Percentiles rank a stretch among this genome's conserved stretches.
These are phyloP conservation scores for Teunomyces kruisii DNA, from an alignment of 805 yeast genomes.

Conservation along the genomic window DNA sequence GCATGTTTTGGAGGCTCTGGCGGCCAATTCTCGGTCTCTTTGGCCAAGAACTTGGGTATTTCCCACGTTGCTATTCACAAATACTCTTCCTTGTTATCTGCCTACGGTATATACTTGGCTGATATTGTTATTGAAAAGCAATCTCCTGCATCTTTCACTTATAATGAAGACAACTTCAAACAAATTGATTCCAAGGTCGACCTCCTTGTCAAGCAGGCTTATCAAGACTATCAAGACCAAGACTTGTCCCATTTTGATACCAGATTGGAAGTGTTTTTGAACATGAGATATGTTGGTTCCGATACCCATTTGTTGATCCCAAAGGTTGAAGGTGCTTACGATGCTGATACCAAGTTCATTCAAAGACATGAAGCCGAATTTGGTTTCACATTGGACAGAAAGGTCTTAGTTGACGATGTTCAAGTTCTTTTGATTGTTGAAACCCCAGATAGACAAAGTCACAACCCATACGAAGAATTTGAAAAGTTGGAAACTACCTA, in stretches of 20 bases:
- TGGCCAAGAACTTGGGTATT: slow-evolving; percentile 72
- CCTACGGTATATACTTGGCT: slow-evolving; percentile 86
- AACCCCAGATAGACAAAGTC: slow-evolving; percentile 11
- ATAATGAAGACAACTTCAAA: slow-evolving; percentile 22
- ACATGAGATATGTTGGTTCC: slow-evolving; percentile 84
- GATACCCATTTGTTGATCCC: slow-evolving; percentile 81
- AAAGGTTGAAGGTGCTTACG: slow-evolving; percentile 19
- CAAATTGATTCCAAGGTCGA: slow-evolving; percentile 47
- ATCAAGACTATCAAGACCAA: slow-evolving; percentile 43
- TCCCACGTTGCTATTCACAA: slow-evolving; percentile 69
- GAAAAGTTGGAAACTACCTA: not conserved
- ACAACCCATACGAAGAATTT: slow-evolving; percentile 20
- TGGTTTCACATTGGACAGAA: slow-evolving; percentile 36
- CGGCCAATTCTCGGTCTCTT: slow-evolving; percentile 83
- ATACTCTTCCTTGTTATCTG: slow-evolving; percentile 81
- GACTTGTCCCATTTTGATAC: slow-evolving; percentile 47
- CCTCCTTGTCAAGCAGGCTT: slow-evolving; percentile 44
- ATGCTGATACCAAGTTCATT: slow-evolving; percentile 24
- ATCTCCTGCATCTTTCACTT: slow-evolving; percentile 31
- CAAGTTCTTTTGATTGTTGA: slow-evolving; percentile 26
- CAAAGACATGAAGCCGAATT: slow-evolving; percentile 33
- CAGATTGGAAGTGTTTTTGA: slow-evolving; percentile 61
- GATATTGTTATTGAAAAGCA: slow-evolving; percentile 39
- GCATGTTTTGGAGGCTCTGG: slow-evolving; percentile 95
- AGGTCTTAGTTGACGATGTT: slow-evolving; percentile 37